phyloP scores from a whole-genome alignment of 345 rosid genomes.

The Euclidium syriacum region DNA sequence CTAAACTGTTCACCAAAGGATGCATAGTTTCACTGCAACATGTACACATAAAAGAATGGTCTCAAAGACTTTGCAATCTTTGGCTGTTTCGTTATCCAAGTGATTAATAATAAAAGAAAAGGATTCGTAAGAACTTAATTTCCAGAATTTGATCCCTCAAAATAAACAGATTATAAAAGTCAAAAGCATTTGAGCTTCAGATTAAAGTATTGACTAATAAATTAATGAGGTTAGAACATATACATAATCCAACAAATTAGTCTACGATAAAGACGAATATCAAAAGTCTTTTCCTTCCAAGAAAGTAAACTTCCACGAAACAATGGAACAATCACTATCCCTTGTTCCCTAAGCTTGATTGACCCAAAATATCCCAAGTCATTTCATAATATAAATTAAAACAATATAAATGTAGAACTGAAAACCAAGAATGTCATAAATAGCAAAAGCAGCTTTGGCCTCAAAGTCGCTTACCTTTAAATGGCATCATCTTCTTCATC shows the following conservation, averaged over 20 bases:
- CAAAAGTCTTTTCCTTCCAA: neutral
- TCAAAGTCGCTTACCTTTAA: conserved; percentile 13
- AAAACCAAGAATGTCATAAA: conserved; percentile 18
- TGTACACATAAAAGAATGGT: neutral
- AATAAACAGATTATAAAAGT: neutral
- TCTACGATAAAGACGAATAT: conserved; percentile 2
- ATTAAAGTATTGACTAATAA: neutral
- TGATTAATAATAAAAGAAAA: neutral
- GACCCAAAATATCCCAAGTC: conserved; percentile 17
- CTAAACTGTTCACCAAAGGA: neutral
- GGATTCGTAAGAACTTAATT: neutral
- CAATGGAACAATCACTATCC: conserved; percentile 11
- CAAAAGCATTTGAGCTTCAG: neutral
- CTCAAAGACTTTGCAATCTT: neutral
- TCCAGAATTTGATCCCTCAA: neutral
- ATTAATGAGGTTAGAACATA: neutral
- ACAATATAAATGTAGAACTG: neutral
- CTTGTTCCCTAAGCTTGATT: conserved; percentile 26
- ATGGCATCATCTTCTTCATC: conserved; percentile 27
- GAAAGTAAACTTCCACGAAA: conserved; percentile 25
- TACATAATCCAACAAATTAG: neutral
- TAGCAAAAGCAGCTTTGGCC: conserved; percentile 2
- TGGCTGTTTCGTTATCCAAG: neutral
- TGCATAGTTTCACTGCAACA: neutral
- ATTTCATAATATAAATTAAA: conserved; percentile 16